Percentiles rank a stretch among this genome's conserved stretches.
Evolutionary conservation across 495 filamentous ascomycete species (phyloP).

Genomic region (Aspergillus hancockii): DNA sequence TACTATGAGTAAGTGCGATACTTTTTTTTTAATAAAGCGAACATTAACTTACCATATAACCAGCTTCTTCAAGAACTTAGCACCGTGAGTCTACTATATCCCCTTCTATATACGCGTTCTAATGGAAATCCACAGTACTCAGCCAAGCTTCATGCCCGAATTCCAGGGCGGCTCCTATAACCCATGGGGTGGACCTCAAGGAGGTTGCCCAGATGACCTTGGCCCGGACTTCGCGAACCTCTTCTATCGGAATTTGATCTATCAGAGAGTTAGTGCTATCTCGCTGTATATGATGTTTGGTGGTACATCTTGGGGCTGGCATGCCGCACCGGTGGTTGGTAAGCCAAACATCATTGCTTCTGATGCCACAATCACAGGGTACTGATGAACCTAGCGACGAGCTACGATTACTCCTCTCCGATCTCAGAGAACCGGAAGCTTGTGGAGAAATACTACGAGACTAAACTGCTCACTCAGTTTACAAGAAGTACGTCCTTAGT

Average conservation of each 20-base stretch:
- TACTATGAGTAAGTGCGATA: slow-evolving; percentile 1
- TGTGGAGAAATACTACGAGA: slow-evolving; percentile 59
- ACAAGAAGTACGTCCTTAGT: slow-evolving; percentile 35
- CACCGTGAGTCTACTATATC: neutral
- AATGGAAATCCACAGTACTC: neutral
- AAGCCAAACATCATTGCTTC: neutral
- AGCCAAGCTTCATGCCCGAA: slow-evolving; percentile 59
- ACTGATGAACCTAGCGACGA: slow-evolving; percentile 34
- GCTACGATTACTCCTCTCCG: slow-evolving; percentile 62
- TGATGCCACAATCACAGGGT: neutral
- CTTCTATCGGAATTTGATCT: slow-evolving; percentile 60
- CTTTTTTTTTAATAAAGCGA: neutral
- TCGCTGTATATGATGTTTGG: slow-evolving; percentile 64
- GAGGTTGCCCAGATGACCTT: slow-evolving; percentile 48
- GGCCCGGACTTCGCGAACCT: slow-evolving; percentile 57
- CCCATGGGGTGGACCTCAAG: slow-evolving; percentile 60
- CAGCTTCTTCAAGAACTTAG: neutral
- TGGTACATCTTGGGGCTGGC: slow-evolving; percentile 58
- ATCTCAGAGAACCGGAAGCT: slow-evolving; percentile 60
- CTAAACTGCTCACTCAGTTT: slow-evolving; percentile 59
- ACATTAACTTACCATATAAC: neutral
- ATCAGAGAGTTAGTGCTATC: slow-evolving; percentile 52
- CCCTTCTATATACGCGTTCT: neutral
- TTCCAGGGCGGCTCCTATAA: slow-evolving; percentile 67
- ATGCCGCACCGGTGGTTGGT: slow-evolving; percentile 44